Percentiles rank a stretch among this genome's conserved stretches.
phyloP scores from a whole-genome alignment of 2,329 filamentous ascomycete genomes.

The Pseudogymnoascus sp. region DNA sequence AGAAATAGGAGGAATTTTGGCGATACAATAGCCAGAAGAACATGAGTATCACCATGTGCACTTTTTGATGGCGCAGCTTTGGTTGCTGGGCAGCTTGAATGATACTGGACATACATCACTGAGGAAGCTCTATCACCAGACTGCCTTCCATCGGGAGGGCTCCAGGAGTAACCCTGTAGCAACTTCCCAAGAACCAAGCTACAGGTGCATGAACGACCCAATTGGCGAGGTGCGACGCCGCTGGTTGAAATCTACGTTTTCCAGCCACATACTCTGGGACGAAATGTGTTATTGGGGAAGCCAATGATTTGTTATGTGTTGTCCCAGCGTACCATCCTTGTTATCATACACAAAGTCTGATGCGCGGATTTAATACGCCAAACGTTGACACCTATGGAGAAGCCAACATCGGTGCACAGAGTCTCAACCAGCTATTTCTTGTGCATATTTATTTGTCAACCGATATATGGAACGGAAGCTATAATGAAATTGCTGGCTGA shows the following conservation, averaged over 20 bases:
- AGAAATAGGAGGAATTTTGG: neutral
- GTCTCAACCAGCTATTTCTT: neutral
- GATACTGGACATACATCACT: neutral
- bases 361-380: neutral
- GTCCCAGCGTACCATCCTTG: neutral
- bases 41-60: neutral
- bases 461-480: neutral
- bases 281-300: neutral
- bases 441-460: neutral
- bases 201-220: neutral
- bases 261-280: neutral
- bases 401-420: neutral
- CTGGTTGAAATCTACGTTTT: neutral
- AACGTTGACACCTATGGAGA: neutral
- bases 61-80: neutral
- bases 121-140: neutral
- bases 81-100: neutral
- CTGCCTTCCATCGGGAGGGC: neutral
- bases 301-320: neutral
- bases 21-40: neutral
- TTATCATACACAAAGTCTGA: neutral
- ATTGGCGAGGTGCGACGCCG: neutral
- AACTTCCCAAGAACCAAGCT: neutral
- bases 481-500: neutral
- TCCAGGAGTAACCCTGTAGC: neutral